Evolutionary conservation across 768 basidiomycete species (phyloP).

Genomic region (Chiua virens): DNA sequence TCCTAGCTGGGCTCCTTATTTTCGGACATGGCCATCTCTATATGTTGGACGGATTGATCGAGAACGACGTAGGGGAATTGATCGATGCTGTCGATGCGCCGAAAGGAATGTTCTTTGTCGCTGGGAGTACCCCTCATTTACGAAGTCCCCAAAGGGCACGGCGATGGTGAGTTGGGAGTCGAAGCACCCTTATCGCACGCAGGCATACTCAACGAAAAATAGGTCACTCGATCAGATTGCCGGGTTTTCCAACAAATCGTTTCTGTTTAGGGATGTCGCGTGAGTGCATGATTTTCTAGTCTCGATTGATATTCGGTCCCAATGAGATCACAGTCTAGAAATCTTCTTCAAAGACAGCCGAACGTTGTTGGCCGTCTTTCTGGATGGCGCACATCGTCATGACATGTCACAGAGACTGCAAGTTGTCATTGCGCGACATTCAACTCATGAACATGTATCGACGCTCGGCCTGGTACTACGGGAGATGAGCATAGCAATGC

Average conservation of each 20-base stretch:
- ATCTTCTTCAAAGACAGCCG: constrained; percentile 93
- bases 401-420: constrained; percentile 56
- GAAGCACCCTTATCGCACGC: neutral
- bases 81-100: constrained; percentile 88
- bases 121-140: constrained; percentile 80
- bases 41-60: constrained; percentile 86
- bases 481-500: constrained; percentile 28
- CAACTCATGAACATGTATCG: constrained; percentile 38
- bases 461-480: constrained; percentile 50
- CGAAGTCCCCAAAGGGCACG: constrained; percentile 79
- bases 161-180: constrained; percentile 59
- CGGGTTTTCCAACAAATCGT: constrained; percentile 76
- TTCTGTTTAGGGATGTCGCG: constrained; percentile 91
- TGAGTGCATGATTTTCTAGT: constrained; percentile 39
- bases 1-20: constrained; percentile 77
- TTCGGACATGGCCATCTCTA: constrained; percentile 85
- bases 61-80: constrained; percentile 84
- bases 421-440: constrained; percentile 42
- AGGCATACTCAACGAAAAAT: neutral
- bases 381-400: constrained; percentile 63
- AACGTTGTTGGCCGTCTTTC: constrained; percentile 81
- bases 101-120: constrained; percentile 75
- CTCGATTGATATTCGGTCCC: neutral
- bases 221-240: constrained; percentile 82
- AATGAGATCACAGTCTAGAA: constrained; percentile 58